phyloP scores from a whole-genome alignment of 352 stramenopile species.

The Lagenidium giganteum region DNA sequence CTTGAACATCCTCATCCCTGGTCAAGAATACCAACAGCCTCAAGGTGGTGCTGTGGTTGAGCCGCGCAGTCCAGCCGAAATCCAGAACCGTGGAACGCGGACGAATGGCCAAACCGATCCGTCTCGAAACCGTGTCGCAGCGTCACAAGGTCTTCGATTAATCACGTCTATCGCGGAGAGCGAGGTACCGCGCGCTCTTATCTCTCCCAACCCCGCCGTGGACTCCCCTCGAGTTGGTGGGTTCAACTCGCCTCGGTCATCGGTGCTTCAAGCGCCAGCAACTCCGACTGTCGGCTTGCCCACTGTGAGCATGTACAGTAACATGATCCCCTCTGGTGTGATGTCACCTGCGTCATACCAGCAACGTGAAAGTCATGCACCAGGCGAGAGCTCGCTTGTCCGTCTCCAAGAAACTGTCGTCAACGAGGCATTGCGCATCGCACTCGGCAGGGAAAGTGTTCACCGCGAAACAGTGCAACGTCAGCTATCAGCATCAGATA shows the following conservation, averaged over 20 bases:
- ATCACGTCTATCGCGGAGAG: constrained; percentile 66
- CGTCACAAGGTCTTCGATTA: constrained; percentile 50
- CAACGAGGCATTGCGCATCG: constrained; percentile 55
- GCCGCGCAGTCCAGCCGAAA: constrained; percentile 53
- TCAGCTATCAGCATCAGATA: too few species aligned
- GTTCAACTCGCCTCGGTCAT: constrained; percentile 58
- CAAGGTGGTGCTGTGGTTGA: constrained; percentile 20
- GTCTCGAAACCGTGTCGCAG: constrained; percentile 22
- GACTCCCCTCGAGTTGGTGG: constrained; percentile 65
- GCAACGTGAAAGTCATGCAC: constrained; percentile 46
- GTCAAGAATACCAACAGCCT: constrained; percentile 56
- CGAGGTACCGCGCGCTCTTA: constrained; percentile 53
- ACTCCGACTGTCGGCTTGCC: constrained; percentile 44
- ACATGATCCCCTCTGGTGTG: constrained; percentile 26
- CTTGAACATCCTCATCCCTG: constrained; percentile 43
- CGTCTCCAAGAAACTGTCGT: constrained; percentile 25
- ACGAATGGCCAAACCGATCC: constrained; percentile 7
- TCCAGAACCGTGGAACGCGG: constrained; percentile 55
- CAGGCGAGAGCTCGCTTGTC: constrained; percentile 10
- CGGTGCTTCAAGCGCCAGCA: constrained; percentile 43
- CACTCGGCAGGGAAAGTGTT: constrained; percentile 52
- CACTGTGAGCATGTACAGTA: constrained; percentile 38
- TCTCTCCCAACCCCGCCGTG: constrained; percentile 71
- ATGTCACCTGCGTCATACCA: constrained; percentile 70
- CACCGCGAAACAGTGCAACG: constrained; percentile 34